Conservation (phyloP, 1,139 yeast genomes). For the Yarrowia galli region DNA sequence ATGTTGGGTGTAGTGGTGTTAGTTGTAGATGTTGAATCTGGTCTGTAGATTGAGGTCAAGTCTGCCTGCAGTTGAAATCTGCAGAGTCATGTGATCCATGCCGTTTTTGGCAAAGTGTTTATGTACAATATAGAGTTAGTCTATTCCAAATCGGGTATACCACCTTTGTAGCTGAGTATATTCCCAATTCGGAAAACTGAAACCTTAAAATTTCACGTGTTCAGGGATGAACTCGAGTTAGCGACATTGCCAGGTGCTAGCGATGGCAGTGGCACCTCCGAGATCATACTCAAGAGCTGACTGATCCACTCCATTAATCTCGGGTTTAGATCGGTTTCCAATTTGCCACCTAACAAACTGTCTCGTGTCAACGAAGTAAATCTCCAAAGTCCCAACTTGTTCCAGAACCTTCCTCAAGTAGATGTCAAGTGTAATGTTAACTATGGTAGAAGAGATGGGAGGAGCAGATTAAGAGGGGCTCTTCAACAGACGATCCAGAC, state of each 20-base stretch:
- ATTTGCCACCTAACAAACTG: not conserved
- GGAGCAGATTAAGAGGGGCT: not conserved
- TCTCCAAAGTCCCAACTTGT: not conserved
- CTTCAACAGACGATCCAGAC: too few species aligned
- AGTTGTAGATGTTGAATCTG: not conserved
- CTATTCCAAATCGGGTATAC: too few species aligned
- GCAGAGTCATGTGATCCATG: conserved; percentile 6
- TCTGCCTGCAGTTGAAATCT: conserved; percentile 14
- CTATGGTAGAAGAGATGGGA: not conserved
- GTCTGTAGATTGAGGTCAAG: conserved; percentile 15
- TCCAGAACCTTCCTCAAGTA: conserved; percentile 29
- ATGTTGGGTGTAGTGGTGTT: conserved; percentile 1
- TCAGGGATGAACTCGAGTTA: too few species aligned
- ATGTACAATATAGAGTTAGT: not conserved
- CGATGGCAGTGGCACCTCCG: too few species aligned
- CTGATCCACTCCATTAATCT: not conserved
- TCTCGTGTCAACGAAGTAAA: too few species aligned
- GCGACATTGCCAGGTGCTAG: too few species aligned
- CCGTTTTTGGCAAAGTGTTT: not conserved
- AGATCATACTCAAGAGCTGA: too few species aligned
- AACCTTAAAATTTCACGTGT: too few species aligned
- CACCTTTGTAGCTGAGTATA: too few species aligned
- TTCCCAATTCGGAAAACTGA: too few species aligned
- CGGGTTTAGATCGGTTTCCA: too few species aligned
- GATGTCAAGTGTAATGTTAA: not conserved